These are phyloP conservation scores for Microbotryum violaceum DNA, from an alignment of 1,284 basidiomycete genomes.

Conservation along the genomic window DNA sequence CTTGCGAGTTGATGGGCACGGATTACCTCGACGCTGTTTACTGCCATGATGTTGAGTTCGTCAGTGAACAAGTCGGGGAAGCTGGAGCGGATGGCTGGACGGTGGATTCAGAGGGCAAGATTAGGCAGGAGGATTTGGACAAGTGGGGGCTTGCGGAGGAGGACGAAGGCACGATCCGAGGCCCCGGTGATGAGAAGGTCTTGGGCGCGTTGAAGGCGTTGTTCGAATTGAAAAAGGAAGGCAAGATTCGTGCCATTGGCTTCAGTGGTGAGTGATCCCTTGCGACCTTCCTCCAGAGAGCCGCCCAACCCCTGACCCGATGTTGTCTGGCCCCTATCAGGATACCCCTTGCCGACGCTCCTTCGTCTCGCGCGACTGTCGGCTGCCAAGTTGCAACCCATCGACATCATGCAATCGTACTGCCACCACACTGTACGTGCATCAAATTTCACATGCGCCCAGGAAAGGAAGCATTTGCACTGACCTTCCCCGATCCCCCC, in stretches of 20 bases:
- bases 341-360: constrained; percentile 81
- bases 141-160: constrained; percentile 43
- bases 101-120: constrained; percentile 30
- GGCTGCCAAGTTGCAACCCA: constrained; percentile 53
- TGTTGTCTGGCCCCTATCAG: constrained; percentile 41
- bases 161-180: constrained; percentile 55
- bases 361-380: constrained; percentile 74
- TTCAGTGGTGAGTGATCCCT: constrained; percentile 58
- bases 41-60: constrained; percentile 87
- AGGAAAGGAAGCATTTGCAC: background rate
- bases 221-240: constrained; percentile 66
- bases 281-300: background rate
- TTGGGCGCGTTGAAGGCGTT: constrained; percentile 67
- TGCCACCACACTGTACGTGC: constrained; percentile 59
- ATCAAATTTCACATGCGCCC: background rate
- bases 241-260: constrained; percentile 69
- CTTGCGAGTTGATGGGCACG: constrained; percentile 66
- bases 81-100: constrained; percentile 29
- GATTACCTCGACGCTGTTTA: constrained; percentile 76
- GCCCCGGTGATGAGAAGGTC: constrained; percentile 70
- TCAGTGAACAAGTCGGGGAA: constrained; percentile 43
- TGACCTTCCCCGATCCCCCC: no score
- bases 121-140: constrained; percentile 26
- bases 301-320: background rate
- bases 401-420: constrained; percentile 78